Evolutionary conservation across 2,329 filamentous ascomycete genomes (phyloP), one percentile per base, ranked within the genome.

Genomic region (Aspergillus sp.): DNA sequence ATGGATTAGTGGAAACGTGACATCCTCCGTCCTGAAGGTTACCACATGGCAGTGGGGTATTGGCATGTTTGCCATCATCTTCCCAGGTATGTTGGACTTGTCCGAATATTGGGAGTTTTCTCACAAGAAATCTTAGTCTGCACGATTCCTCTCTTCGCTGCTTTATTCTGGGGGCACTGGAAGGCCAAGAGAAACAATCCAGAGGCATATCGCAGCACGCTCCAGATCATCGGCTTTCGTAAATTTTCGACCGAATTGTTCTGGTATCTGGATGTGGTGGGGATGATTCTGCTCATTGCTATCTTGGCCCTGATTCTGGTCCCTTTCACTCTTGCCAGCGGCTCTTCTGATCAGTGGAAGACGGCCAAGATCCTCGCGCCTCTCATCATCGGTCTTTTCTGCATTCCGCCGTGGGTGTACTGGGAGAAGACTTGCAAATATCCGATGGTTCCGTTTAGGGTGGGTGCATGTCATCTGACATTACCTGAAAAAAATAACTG

Each of bases 41-140:
- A 83, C 83, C 0, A 81, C 77, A 1, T 89, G 86, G 86, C 74
- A 80, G 59, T 88, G 85, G 85, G 86, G 86, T 14, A 79, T 86
- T 24, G 86, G 85, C 63, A 88, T 88, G 85, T 88, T 84, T 79
- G 80, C 78, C 51, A 82, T 88, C 62, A 85, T 87, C 53, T 87
- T 84, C 66, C 82, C 85, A 1, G 64, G 70, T 72, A 67, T 16
- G 49, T 57, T 51, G 31, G 12, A 29, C 18, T 22, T 49, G 31
- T 2, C 32, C 24, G 26, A 24, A 5, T 29, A 50, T 10, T 18
- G 45, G 45, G 45, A 16, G 2, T 47, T 47, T 0, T 50, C 18
- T 49, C 26, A 54, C 62, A 50, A 52, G 26, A 49, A 46, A 14
- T 11, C 18, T 12, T 52, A 10, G 75, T 84, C 7, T 82, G 81